These are phyloP conservation scores for Arthroderma uncinatum DNA, from an alignment of 2,329 filamentous ascomycete species.

Conservation along the genomic window DNA sequence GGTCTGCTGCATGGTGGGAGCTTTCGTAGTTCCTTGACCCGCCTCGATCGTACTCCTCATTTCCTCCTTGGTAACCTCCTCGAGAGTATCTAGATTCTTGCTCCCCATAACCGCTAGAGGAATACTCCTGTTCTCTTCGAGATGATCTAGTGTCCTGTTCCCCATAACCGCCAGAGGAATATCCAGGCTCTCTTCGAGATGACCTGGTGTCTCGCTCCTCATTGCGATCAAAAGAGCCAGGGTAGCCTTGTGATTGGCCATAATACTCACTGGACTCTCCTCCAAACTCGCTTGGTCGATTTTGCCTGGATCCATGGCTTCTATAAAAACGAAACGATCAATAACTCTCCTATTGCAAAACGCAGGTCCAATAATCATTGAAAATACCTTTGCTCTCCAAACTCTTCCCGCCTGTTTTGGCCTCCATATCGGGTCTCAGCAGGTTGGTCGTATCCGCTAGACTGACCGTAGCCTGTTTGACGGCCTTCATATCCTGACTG, in stretches of 20 bases:
- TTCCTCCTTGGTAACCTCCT: background rate
- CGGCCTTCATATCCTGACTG: slow-evolving; percentile 1
- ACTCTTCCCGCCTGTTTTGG: background rate
- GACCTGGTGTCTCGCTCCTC: slow-evolving; percentile 7
- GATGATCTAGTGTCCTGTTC: background rate
- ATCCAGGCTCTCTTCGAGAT: background rate
- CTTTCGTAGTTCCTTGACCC: slow-evolving; percentile 10
- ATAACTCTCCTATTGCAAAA: background rate
- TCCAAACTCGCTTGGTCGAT: slow-evolving; percentile 6
- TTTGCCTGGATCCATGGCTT: slow-evolving; percentile 2
- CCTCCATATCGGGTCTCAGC: background rate
- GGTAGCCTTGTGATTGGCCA: slow-evolving; percentile 14
- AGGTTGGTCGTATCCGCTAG: background rate
- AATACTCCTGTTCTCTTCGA: background rate
- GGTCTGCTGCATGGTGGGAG: slow-evolving; percentile 11
- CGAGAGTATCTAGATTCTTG: background rate
- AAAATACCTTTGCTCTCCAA: slow-evolving; percentile 8
- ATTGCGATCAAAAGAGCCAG: slow-evolving; percentile 8
- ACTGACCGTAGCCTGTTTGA: slow-evolving; percentile 5
- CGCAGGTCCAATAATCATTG: background rate
- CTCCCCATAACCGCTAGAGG: background rate
- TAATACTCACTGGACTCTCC: slow-evolving; percentile 15
- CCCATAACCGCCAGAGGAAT: background rate
- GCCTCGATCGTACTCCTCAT: background rate
- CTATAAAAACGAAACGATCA: background rate